Conservation (phyloP, 805 yeast genomes). For the Ogataea kodamae region DNA sequence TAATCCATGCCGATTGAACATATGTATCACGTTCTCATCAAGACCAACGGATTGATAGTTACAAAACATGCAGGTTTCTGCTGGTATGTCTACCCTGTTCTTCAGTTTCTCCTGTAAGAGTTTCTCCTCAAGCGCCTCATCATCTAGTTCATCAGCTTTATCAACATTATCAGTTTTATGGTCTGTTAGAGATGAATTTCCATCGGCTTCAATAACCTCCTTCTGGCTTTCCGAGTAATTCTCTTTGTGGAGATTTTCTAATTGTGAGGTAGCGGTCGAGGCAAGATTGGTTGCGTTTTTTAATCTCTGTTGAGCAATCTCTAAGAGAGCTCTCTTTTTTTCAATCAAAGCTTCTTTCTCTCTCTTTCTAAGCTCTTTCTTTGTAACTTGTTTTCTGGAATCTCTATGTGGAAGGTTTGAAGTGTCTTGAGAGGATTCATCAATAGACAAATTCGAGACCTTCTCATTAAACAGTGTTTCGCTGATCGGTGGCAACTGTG, state of each 20-base stretch:
- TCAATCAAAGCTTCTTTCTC: constrained; percentile 48
- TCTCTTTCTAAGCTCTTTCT: constrained; percentile 48
- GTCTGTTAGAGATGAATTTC: constrained; percentile 11
- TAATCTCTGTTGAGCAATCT: constrained; percentile 43
- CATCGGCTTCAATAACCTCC: constrained; percentile 9
- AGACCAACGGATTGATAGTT: constrained; percentile 34
- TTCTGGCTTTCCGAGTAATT: constrained; percentile 14
- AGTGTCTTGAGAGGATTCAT: constrained; percentile 27
- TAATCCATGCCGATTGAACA: constrained; percentile 78
- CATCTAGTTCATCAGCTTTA: constrained; percentile 23
- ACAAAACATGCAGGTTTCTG: constrained; percentile 51
- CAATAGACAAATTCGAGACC: constrained; percentile 20
- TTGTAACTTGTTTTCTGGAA: constrained; percentile 34
- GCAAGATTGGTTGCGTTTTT: constrained; percentile 3
- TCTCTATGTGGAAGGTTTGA: constrained; percentile 21
- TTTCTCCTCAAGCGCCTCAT: no score
- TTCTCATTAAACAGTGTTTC: constrained; percentile 30
- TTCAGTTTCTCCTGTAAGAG: constrained; percentile 42
- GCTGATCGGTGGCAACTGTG: constrained; percentile 65
- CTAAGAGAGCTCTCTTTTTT: constrained; percentile 46
- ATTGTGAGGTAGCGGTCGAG: background rate
- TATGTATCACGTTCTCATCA: constrained; percentile 57
- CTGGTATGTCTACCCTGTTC: constrained; percentile 45
- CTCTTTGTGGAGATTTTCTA: background rate
- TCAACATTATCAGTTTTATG: constrained; percentile 13